A percentile compares a stretch with the other conserved stretches of the same genome.
Conservation (phyloP, 2,329 filamentous ascomycete species). For the Tympanopsis confertula region DNA sequence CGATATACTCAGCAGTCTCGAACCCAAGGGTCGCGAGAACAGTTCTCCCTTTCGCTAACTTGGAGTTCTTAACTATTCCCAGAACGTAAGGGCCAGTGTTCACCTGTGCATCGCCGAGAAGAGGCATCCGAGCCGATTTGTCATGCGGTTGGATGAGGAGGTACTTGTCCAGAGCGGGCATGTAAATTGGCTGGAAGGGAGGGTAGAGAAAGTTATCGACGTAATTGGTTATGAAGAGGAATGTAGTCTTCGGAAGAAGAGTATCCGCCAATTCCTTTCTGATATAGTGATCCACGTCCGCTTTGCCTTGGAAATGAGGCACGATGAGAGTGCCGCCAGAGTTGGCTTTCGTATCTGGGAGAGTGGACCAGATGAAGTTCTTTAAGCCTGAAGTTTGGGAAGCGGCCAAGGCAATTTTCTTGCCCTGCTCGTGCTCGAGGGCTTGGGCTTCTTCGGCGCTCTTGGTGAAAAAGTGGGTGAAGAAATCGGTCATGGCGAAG, state of each 20-base stretch:
- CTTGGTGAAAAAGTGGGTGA: background rate
- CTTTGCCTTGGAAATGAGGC: background rate
- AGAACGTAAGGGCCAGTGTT: no score
- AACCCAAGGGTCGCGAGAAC: no score
- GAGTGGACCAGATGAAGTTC: background rate
- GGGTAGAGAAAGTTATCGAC: background rate
- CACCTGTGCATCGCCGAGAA: no score
- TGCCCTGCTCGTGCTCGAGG: background rate
- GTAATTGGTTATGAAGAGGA: background rate
- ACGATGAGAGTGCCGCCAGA: background rate
- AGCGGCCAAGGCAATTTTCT: background rate
- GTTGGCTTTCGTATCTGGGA: background rate
- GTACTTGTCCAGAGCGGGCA: no score
- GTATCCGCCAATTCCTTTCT: background rate
- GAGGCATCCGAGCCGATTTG: no score
- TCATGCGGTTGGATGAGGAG: no score
- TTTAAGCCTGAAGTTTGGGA: background rate
- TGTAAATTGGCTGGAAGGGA: no score
- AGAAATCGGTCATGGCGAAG: background rate
- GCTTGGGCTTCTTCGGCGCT: background rate
- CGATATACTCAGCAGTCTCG: no score
- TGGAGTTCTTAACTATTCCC: no score
- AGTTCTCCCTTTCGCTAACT: no score
- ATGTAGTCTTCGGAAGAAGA: background rate
- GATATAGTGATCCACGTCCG: background rate